Evolutionary conservation across 768 basidiomycete species (phyloP).

Genomic region (Collybia sp.): DNA sequence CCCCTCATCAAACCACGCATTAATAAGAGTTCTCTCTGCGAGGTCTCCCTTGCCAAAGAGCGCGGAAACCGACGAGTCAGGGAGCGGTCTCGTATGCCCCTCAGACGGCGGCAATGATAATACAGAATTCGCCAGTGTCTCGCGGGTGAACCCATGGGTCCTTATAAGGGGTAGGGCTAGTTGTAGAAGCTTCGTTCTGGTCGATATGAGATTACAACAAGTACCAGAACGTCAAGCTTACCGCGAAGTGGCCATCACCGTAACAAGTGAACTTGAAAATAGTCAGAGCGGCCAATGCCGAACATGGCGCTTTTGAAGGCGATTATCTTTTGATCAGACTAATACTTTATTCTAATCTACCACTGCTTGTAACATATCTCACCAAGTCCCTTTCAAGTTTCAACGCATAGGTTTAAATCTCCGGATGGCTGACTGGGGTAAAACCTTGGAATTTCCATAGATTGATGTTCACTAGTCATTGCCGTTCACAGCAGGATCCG

Average conservation of each 20-base stretch:
- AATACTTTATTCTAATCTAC: constrained; percentile 1
- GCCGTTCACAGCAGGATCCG: constrained; percentile 28
- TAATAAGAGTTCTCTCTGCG: constrained; percentile 58
- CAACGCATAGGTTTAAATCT: constrained; percentile 4
- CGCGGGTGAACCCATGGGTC: constrained; percentile 71
- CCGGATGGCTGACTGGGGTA: constrained; percentile 39
- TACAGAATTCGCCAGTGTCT: constrained; percentile 61
- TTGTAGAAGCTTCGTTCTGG: constrained; percentile 43
- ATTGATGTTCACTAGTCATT: constrained; percentile 1
- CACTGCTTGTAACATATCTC: constrained; percentile 5
- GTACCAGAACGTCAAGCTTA: too few species aligned
- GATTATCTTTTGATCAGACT: neutral
- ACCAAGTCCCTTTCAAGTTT: constrained; percentile 10
- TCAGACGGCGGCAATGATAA: constrained; percentile 43
- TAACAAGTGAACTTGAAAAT: too few species aligned
- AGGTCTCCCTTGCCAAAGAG: constrained; percentile 70
- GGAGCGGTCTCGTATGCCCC: constrained; percentile 53
- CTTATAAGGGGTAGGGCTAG: constrained; percentile 60
- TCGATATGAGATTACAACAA: too few species aligned
- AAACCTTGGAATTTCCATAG: constrained; percentile 2
- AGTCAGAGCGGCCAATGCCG: too few species aligned
- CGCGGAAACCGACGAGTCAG: constrained; percentile 65
- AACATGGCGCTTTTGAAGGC: too few species aligned
- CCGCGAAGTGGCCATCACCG: too few species aligned
- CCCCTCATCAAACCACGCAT: constrained; percentile 74